Evolutionary conservation across 202 grass and related monocot species (phyloP).

Genomic region (Hordeum pubiflorum): DNA sequence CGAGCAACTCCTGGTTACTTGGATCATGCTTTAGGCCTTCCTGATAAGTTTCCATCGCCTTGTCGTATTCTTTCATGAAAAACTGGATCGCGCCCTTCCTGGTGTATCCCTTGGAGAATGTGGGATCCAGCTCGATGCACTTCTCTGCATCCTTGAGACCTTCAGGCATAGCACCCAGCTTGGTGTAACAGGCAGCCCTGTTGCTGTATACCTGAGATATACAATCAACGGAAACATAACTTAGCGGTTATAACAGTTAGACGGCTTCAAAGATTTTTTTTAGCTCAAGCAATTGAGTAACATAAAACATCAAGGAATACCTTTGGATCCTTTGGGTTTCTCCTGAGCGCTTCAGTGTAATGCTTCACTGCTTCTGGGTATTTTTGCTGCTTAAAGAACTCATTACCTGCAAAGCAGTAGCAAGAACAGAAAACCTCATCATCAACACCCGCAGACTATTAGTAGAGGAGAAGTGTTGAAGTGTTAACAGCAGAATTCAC

Average conservation of each 20-base stretch:
- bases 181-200: slow-evolving; percentile 86
- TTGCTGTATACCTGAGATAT: slow-evolving; percentile 77
- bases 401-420: slow-evolving; percentile 49
- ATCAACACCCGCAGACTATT: neutral
- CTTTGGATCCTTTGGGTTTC: slow-evolving; percentile 83
- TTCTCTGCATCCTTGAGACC: slow-evolving; percentile 90
- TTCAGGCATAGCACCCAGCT: slow-evolving; percentile 80
- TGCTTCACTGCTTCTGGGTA: slow-evolving; percentile 88
- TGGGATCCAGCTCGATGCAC: slow-evolving; percentile 83
- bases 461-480: neutral
- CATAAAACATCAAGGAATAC: slow-evolving; percentile 25
- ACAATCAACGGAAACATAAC: neutral
- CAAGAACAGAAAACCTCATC: neutral
- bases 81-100: slow-evolving; percentile 87
- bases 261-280: too few relatives aligned
- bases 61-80: slow-evolving; percentile 96
- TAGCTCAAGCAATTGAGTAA: neutral
- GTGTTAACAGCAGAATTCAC: neutral
- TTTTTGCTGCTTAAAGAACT: slow-evolving; percentile 77
- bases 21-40: slow-evolving; percentile 81
- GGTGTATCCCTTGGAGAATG: slow-evolving; percentile 86
- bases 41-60: slow-evolving; percentile 79
- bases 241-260: neutral
- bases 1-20: slow-evolving; percentile 66
- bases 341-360: slow-evolving; percentile 81